phyloP scores from a whole-genome alignment of 2,329 filamentous ascomycete genomes.

The Monosporascus sp. region DNA sequence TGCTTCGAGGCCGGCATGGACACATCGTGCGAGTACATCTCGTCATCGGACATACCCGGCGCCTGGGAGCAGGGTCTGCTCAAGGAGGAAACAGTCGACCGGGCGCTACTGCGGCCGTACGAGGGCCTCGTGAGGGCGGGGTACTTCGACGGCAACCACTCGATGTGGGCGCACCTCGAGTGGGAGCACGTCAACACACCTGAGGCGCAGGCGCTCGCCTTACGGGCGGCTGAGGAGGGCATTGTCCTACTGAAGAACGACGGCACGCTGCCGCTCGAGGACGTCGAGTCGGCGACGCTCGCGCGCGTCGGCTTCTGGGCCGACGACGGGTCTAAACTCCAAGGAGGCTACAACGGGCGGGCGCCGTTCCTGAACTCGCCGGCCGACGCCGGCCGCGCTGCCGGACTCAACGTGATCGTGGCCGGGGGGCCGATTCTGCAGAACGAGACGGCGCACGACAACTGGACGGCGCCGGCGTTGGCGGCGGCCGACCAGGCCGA shows the following conservation, averaged over 20 bases:
- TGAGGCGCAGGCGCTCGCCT: constrained; percentile 48
- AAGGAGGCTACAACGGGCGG: no score
- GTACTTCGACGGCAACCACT: constrained; percentile 47
- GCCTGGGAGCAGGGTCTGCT: constrained; percentile 30
- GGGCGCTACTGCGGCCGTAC: constrained; percentile 46
- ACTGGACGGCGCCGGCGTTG: no score
- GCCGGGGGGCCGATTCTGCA: no score
- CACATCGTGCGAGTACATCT: constrained; percentile 25
- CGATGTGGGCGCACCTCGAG: constrained; percentile 43
- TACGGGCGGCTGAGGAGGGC: constrained; percentile 45
- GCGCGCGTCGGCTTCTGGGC: constrained; percentile 31
- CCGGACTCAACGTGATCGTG: no score
- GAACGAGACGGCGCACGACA: no score
- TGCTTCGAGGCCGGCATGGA: constrained; percentile 33
- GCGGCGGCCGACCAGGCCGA: no score
- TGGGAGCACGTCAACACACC: constrained; percentile 52
- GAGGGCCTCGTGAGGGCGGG: constrained; percentile 48
- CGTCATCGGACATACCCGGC: constrained; percentile 21
- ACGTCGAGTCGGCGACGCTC: constrained; percentile 45
- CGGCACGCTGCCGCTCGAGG: constrained; percentile 41
- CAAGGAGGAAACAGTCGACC: constrained; percentile 40
- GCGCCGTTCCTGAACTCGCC: no score
- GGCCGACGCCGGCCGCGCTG: no score
- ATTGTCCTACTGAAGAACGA: constrained; percentile 50
- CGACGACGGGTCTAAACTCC: no score